Evolutionary conservation across 495 filamentous ascomycete species (phyloP), one percentile per base, ranked within the genome.

Genomic region (Aspergillus mulundensis): DNA sequence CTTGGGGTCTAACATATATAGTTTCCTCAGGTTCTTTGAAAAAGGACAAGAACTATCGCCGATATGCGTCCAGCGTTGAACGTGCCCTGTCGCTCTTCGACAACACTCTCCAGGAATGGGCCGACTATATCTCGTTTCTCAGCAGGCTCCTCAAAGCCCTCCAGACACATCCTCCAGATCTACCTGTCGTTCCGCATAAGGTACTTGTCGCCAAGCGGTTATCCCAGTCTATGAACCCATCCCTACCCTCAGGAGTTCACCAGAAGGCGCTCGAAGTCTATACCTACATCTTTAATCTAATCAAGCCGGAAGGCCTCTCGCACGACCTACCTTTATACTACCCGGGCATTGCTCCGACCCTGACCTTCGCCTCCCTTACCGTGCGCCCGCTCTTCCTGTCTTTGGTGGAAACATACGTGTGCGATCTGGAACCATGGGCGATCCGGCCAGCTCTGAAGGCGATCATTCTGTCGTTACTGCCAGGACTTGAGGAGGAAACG

Each of bases 71-170:
- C 38, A 85, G 84, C 48, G 85, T 99, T 53, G 91, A 97, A 65
- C 80, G 91, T 68, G 89, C 91, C 38, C 78, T 99, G 59, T 85
- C 89, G 24, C 74, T 95, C 24, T 99, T 97, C 72, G 94, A 99
- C 72, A 91, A 87, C 19, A 84, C 90, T 46, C 77, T 96, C 59
- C 90, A 97, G 71, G 94, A 97, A 83, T 99, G 94, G 94, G 93
- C 95, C 32, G 94, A 99, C 69, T 99, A 99, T 66, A 97, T 99
- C 66, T 95, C 93, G 10, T 97, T 97, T 68, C 78, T 99, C 30
- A 91, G 87, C 63, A 86, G 94, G 32, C 77, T 55, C 40, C 39
- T 52, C 46, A 66, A 96, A 90, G 91, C 94, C 20, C 77, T 98
- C 32, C 94, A 98, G 82, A 81, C 86, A 23, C 87, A 91, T 59